A percentile compares a stretch with the other conserved stretches of the same genome.
phyloP scores from a whole-genome alignment of 2,329 filamentous ascomycete species.

The Fusarium napiforme region DNA sequence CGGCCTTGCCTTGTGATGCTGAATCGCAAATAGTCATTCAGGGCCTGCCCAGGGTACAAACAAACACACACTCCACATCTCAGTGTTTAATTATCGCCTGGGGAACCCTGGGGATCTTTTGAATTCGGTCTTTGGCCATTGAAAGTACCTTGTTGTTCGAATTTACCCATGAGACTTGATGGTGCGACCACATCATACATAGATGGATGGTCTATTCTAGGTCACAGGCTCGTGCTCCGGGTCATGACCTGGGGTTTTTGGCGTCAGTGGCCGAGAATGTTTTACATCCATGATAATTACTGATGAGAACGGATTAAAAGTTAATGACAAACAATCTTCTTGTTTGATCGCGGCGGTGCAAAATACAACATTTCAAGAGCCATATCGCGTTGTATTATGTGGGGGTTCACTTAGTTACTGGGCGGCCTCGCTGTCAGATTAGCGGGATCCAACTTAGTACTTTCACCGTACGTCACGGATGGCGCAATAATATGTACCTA shows the following conservation, averaged over 20 bases:
- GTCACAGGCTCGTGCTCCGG: conserved; percentile 10
- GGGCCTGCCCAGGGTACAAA: neutral
- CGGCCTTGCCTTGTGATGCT: neutral
- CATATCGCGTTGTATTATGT: neutral
- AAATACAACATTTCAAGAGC: conserved; percentile 2
- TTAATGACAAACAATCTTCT: neutral
- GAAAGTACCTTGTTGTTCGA: neutral
- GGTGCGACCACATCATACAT: conserved; percentile 3
- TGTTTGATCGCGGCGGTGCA: conserved; percentile 17
- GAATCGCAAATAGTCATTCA: neutral
- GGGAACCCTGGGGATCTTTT: conserved; percentile 18
- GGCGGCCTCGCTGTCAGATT: conserved; percentile 40
- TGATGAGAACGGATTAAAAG: neutral
- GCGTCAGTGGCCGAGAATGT: neutral
- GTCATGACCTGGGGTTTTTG: conserved; percentile 4
- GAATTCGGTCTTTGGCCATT: conserved; percentile 1
- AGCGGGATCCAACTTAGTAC: conserved; percentile 1
- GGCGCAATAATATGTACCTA: conserved; percentile 5
- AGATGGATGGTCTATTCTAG: neutral
- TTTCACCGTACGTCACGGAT: conserved; percentile 9
- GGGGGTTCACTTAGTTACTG: neutral
- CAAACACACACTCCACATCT: neutral
- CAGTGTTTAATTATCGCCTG: conserved; percentile 5
- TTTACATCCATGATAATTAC: neutral
- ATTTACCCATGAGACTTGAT: conserved; percentile 1